Conservation (phyloP, 345 rosid genomes). For the Ceriops decandra region DNA sequence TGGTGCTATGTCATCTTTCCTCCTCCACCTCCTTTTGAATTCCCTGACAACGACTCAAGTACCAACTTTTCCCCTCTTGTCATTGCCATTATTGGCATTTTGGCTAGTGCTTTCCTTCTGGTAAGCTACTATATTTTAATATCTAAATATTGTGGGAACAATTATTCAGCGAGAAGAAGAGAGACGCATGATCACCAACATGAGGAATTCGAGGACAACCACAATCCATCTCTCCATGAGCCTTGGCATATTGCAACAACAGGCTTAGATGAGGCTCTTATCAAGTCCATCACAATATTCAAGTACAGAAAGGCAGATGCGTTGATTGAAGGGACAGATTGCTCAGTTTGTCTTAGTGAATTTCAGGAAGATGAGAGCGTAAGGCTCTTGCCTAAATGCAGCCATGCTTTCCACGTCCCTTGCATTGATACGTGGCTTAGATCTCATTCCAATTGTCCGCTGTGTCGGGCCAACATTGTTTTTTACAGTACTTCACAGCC, state of each 20-base stretch:
- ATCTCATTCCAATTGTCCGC: slow-evolving; percentile 83
- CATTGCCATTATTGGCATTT: slow-evolving; percentile 67
- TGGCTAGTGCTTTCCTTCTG: slow-evolving; percentile 77
- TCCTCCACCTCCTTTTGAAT: slow-evolving; percentile 51
- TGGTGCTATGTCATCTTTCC: slow-evolving; percentile 74
- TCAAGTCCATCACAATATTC: slow-evolving; percentile 59
- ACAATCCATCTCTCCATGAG: slow-evolving; percentile 44
- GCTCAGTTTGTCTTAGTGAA: slow-evolving; percentile 88
- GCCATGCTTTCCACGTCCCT: slow-evolving; percentile 71
- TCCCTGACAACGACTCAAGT: slow-evolving; percentile 41
- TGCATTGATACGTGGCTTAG: slow-evolving; percentile 92
- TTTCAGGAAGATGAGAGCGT: slow-evolving; percentile 67
- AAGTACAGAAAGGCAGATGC: slow-evolving; percentile 58
- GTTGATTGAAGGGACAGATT: slow-evolving; percentile 57
- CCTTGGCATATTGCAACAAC: slow-evolving; percentile 44
- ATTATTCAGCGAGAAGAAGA: slow-evolving; percentile 26
- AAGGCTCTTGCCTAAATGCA: slow-evolving; percentile 82
- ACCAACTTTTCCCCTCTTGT: slow-evolving; percentile 73
- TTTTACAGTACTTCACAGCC: slow-evolving; percentile 32
- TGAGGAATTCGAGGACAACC: slow-evolving; percentile 37
- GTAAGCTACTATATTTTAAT: slow-evolving; percentile 70
- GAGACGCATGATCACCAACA: slow-evolving; percentile 24
- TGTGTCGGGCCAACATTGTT: slow-evolving; percentile 69
- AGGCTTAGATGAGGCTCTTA: slow-evolving; percentile 75
- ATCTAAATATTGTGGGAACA: slow-evolving; percentile 55